Evolutionary conservation across 192 early-diverging fungal species (phyloP).

Genomic region (Coemansia guatemalensis): DNA sequence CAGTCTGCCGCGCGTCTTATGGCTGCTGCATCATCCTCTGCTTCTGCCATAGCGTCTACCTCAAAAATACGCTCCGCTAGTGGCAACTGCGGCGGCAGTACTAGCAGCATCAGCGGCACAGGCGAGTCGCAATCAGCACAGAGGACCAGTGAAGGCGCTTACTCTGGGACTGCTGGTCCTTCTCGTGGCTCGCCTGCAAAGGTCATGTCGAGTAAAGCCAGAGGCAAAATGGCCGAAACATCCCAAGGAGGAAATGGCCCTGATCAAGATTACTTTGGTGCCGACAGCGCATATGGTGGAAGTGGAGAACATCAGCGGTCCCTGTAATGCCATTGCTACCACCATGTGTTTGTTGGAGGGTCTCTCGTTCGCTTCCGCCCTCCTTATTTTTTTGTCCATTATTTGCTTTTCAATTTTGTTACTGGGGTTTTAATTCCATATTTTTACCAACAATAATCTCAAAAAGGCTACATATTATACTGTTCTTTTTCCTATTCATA

Average conservation of each 20-base stretch:
- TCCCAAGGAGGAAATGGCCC: not conserved
- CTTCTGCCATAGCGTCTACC: slow-evolving; percentile 10
- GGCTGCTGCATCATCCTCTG: slow-evolving; percentile 8
- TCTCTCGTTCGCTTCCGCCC: not conserved
- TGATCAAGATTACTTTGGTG: not conserved
- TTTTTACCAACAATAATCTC: too few relatives aligned
- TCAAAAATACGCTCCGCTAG: slow-evolving; percentile 1
- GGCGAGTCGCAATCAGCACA: not conserved
- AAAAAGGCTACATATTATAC: too few relatives aligned
- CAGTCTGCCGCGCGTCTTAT: slow-evolving; percentile 13
- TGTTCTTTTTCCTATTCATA: too few relatives aligned
- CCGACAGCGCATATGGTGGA: slow-evolving; percentile 14
- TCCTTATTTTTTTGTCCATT: not conserved
- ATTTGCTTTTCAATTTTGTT: not conserved
- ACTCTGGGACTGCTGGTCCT: not conserved
- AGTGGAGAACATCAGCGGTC: slow-evolving; percentile 16
- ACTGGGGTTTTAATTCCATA: too few relatives aligned
- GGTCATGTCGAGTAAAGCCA: slow-evolving; percentile 46
- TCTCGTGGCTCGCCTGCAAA: slow-evolving; percentile 2
- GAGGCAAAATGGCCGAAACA: slow-evolving; percentile 46
- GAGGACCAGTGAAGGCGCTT: not conserved
- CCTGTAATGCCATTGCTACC: not conserved
- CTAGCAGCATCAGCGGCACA: slow-evolving; percentile 7
- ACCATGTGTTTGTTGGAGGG: slow-evolving; percentile 1
- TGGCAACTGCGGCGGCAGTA: not conserved